A percentile compares a stretch with the other conserved stretches of the same genome.
Conservation (phyloP, 2,329 filamentous ascomycete species). For the Daldinia sp. region DNA sequence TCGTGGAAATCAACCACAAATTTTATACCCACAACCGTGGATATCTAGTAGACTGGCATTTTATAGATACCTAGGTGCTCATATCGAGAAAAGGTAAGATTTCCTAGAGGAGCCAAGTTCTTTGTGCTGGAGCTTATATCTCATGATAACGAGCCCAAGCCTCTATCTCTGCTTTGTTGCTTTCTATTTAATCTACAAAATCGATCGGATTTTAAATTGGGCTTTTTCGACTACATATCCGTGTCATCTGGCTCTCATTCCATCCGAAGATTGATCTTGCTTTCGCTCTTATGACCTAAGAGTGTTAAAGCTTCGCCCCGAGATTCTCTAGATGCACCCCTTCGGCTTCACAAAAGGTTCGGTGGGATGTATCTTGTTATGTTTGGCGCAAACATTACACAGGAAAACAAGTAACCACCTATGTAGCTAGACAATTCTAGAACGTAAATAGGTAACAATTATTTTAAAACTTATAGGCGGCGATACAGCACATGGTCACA, state of each 20-base stretch:
- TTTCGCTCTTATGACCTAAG: conserved; percentile 10
- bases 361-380: conserved; percentile 23
- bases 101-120: neutral
- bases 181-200: neutral
- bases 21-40: neutral
- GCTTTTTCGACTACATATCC: conserved; percentile 44
- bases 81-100: neutral
- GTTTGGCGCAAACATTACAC: conserved; percentile 16
- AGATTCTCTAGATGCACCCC: conserved; percentile 27
- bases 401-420: neutral
- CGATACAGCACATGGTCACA: conserved; percentile 7
- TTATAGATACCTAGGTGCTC: neutral
- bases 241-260: conserved; percentile 60
- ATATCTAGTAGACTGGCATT: too few species aligned
- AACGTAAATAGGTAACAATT: neutral
- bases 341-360: conserved; percentile 3
- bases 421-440: neutral
- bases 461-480: neutral
- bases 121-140: neutral
- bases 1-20: too few species aligned
- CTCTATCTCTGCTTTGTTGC: neutral
- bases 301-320: conserved; percentile 15
- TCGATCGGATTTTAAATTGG: conserved; percentile 48
- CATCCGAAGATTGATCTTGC: conserved; percentile 54
- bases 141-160: neutral